Evolutionary conservation across 2,329 filamentous ascomycete genomes (phyloP), one percentile per base, ranked within the genome.

Genomic region (Xenosphaeropsis pyriputrescens): DNA sequence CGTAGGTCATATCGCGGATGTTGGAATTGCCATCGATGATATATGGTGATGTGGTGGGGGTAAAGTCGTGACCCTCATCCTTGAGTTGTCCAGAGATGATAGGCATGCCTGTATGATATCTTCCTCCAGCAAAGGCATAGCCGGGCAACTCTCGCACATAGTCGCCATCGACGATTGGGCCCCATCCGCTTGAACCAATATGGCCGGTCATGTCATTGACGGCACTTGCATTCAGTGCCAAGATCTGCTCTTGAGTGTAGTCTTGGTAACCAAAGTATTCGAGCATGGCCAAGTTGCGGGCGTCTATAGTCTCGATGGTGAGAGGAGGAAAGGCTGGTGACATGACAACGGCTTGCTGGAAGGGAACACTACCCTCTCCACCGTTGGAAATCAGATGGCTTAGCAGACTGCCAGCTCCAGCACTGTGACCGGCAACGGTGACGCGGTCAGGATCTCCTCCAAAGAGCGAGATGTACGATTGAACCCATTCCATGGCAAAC

Each of bases 401-500:
- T 53, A 70, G 60, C 39, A 75, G 62, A 3, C 61, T 67, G 0
- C 67, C 67, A 6, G 57, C 68, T 18, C 70, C 69, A 7, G 70
- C 67, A 13, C 62, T 67, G 41, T 67, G 55, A 5, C 67, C 68
- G 14, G 69, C 57, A 12, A 71, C 57, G 1, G 68, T 72, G 29
- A 73, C 61, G 12, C 58, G 56, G 3, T 57, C 50, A 2, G 61
- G 53, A 47, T 74, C 64, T 11, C 71, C 71, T 8, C 72, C 70
- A 44, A 75, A 76, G 9, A 61, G 51, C 45, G 64, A 54, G 38
- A 74, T 72, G 42, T 72, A 56, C 31, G 63, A 49, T 38, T 68
- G 62, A 3, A 75, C 60, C 72, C 72, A 78, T 45, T 73, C 57
- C 6, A 78, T 54, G 17, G 68, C 69, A 14, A 72, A 55, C 11